Conservation (phyloP, 805 yeast species). For the Metschnikowia reukaufii region DNA sequence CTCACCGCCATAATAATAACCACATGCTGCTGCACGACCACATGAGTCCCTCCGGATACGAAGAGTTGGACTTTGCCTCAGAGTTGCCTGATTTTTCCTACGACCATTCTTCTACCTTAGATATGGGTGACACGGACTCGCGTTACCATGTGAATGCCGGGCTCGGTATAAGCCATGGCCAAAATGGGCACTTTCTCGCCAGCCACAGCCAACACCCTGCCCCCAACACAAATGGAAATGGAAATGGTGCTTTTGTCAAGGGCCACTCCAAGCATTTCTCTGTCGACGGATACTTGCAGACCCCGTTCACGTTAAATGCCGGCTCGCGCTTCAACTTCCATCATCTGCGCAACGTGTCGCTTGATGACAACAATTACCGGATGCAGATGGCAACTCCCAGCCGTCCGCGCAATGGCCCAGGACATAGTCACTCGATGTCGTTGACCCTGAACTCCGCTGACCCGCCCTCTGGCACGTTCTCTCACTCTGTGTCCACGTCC, state of each 20-base stretch:
- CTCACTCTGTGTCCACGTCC: slow-evolving; percentile 13
- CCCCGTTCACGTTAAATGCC: slow-evolving; percentile 25
- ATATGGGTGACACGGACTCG: slow-evolving; percentile 8
- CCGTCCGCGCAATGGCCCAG: background rate
- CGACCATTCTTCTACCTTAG: slow-evolving; percentile 14
- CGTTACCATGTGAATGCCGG: slow-evolving; percentile 5
- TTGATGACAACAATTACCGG: slow-evolving; percentile 17
- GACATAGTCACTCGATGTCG: slow-evolving; percentile 15
- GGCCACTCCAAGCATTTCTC: slow-evolving; percentile 24
- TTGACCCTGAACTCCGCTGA: slow-evolving; percentile 17
- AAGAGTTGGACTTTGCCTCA: slow-evolving; percentile 19
- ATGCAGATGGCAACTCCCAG: slow-evolving; percentile 1
- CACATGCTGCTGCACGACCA: background rate
- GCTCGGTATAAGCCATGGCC: background rate
- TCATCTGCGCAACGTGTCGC: slow-evolving; percentile 23
- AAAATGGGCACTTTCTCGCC: too few species aligned
- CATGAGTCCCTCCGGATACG: slow-evolving; percentile 16
- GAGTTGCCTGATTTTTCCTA: slow-evolving; percentile 19
- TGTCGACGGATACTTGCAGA: slow-evolving; percentile 22
- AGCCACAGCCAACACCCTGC: too few species aligned
- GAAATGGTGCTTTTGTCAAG: slow-evolving; percentile 1
- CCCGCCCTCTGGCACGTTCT: slow-evolving; percentile 20
- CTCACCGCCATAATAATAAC: slow-evolving; percentile 1
- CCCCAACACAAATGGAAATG: background rate
- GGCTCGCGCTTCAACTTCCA: slow-evolving; percentile 16